Conservation (phyloP, 331 rosid species). For the Saraca asoca region DNA sequence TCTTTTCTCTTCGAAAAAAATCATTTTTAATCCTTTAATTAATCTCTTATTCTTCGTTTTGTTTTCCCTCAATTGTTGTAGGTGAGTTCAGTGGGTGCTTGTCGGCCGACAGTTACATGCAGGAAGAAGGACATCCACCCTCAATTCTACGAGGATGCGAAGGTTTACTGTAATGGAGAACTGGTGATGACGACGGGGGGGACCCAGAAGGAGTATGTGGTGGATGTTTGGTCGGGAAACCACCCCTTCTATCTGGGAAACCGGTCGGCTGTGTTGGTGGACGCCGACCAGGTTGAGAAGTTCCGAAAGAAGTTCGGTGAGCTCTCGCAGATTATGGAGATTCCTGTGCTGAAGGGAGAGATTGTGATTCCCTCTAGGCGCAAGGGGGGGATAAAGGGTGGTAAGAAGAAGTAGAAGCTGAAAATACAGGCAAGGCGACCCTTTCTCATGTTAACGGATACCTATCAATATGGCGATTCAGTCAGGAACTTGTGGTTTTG, state of each 20-base stretch:
- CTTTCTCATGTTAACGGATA: neutral
- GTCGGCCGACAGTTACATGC: slow-evolving; percentile 52
- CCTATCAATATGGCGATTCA: neutral
- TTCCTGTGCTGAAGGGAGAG: slow-evolving; percentile 85
- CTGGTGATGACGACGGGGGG: slow-evolving; percentile 92
- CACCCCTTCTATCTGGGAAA: slow-evolving; percentile 89
- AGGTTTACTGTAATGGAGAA: slow-evolving; percentile 83
- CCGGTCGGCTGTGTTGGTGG: slow-evolving; percentile 56
- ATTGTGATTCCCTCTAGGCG: slow-evolving; percentile 66
- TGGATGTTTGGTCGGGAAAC: slow-evolving; percentile 97
- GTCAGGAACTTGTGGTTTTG: no score
- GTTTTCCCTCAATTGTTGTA: slow-evolving; percentile 8
- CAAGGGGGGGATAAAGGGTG: slow-evolving; percentile 55
- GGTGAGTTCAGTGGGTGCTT: slow-evolving; percentile 38
- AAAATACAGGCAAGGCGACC: neutral
- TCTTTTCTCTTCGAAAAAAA: neutral
- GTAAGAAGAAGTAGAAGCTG: slow-evolving; percentile 64
- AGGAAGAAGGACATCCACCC: slow-evolving; percentile 94
- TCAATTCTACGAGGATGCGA: slow-evolving; percentile 68
- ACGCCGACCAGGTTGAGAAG: slow-evolving; percentile 88
- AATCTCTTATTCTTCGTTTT: neutral
- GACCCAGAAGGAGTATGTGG: slow-evolving; percentile 85
- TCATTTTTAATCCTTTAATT: neutral
- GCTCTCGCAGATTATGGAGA: slow-evolving; percentile 59
- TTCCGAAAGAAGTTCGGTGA: slow-evolving; percentile 82